These are phyloP conservation scores for Plenodomus biglobosus DNA, from an alignment of 2,329 filamentous ascomycete species.

Conservation along the genomic window DNA sequence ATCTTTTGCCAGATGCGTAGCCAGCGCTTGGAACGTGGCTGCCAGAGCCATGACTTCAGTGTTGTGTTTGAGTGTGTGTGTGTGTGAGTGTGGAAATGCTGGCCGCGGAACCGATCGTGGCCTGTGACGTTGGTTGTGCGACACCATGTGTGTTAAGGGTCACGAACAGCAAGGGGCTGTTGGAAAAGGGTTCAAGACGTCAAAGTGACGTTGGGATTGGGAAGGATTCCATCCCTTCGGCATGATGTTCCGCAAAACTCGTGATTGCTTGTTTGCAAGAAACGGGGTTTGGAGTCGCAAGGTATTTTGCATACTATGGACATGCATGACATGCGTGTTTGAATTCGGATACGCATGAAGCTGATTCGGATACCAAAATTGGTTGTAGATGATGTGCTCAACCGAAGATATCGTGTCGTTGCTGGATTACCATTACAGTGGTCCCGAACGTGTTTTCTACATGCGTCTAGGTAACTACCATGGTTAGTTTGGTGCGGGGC, in stretches of 20 bases:
- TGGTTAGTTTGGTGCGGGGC: neutral
- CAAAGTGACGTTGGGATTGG: constrained; percentile 20
- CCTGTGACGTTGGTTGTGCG: neutral
- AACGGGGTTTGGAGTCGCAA: neutral
- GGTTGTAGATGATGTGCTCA: too few relatives aligned
- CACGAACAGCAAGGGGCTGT: neutral
- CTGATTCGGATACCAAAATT: too few relatives aligned
- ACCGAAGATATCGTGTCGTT: neutral
- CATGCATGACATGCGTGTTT: too few relatives aligned
- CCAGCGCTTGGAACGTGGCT: constrained; percentile 14
- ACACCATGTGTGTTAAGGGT: constrained; percentile 1
- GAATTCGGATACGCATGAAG: too few relatives aligned
- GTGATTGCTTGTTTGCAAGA: neutral
- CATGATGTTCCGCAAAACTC: neutral
- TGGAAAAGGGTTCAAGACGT: constrained; percentile 3
- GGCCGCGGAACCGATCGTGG: constrained; percentile 6
- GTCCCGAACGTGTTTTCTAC: neutral
- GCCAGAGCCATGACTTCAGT: constrained; percentile 11
- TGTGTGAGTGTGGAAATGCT: too few relatives aligned
- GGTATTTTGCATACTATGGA: too few relatives aligned
- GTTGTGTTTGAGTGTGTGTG: neutral
- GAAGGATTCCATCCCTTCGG: constrained; percentile 2
- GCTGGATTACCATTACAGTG: neutral
- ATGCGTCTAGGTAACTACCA: neutral
- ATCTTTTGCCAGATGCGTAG: constrained; percentile 12